Conservation (phyloP, 257 asterid species). For the Capsicum chinense region DNA sequence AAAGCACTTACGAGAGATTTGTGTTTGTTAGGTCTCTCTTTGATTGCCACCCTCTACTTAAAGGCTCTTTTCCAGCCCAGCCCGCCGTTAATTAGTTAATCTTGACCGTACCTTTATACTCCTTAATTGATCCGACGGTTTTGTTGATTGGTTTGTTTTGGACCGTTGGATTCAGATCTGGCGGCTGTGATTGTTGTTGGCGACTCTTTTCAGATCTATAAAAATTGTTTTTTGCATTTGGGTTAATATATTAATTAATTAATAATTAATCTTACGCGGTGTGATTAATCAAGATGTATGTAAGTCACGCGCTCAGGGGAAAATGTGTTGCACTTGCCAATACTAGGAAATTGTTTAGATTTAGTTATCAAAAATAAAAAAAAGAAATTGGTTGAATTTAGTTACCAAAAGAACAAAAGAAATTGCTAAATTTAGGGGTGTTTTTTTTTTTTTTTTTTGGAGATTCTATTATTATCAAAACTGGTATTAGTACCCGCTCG, state of each 20-base stretch:
- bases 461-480: no score
- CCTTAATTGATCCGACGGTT: conserved; percentile 43
- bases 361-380: no score
- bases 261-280: conserved; percentile 13
- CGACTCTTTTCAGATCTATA: conserved; percentile 20
- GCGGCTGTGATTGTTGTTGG: conserved; percentile 7
- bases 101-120: conserved; percentile 39
- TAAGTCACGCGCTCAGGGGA: background rate
- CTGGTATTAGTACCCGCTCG: no score
- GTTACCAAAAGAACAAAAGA: no score
- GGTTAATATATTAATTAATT: background rate
- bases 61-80: conserved; percentile 36
- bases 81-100: conserved; percentile 32
- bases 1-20: conserved; percentile 52
- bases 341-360: no score
- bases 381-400: no score
- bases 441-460: no score
- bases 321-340: background rate
- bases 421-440: no score
- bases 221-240: background rate
- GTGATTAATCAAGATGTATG: background rate
- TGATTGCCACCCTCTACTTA: conserved; percentile 38
- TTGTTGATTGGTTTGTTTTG: background rate
- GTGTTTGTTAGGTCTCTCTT: conserved; percentile 41
- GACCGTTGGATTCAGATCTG: conserved; percentile 13